Evolutionary conservation across 2,329 filamentous ascomycete species (phyloP), one percentile per base, ranked within the genome.

Genomic region (Talaromyces marneffei): DNA sequence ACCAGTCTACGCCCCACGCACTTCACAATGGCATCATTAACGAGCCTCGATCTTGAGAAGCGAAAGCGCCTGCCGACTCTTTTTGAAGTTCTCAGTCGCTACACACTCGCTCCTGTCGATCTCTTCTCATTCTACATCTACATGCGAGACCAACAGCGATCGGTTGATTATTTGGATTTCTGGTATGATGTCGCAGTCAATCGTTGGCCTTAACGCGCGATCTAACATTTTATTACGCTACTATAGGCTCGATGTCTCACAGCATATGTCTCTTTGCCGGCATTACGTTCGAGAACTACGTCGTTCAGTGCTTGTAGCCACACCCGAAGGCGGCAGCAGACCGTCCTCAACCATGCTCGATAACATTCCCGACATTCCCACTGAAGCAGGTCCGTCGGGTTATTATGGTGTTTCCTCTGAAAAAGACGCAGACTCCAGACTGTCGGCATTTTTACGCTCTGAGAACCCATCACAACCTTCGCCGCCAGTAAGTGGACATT

Each of bases 51-150:
- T 44, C 60, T 63, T 20, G 60, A 62, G 12, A 60, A 63, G 68
- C 87, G 94, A 70, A 95, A 96, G 74, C 85, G 94, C 66, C 85
- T 99, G 62, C 94, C 94, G 52, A 97, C 92, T 1, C 85, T 99
- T 57, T 97, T 96, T 73, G 95, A 99, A 78, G 94, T 99, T 60
- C 81, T 99, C 64, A 96, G 91, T 73, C 87, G 95, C 67, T 87
- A 92, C 66, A 99, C 94, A n/a, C 83, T 95, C 20, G 91, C 95
- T 54, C 94, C 94, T 0, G 93, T 99, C 62, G 95, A 99, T 72
- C 82, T 99, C 10, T 99, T 96, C 77, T 97, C 92, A 1, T 99
- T 99, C 80, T 99, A 99, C 78, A 99, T 99, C 70, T 99, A 96
- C 78, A 99, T 99, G 94, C 87, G 94, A 70, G 95, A 99, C 75